phyloP scores from a whole-genome alignment of 2,329 filamentous ascomycete species.

The Fusarium torreyae region DNA sequence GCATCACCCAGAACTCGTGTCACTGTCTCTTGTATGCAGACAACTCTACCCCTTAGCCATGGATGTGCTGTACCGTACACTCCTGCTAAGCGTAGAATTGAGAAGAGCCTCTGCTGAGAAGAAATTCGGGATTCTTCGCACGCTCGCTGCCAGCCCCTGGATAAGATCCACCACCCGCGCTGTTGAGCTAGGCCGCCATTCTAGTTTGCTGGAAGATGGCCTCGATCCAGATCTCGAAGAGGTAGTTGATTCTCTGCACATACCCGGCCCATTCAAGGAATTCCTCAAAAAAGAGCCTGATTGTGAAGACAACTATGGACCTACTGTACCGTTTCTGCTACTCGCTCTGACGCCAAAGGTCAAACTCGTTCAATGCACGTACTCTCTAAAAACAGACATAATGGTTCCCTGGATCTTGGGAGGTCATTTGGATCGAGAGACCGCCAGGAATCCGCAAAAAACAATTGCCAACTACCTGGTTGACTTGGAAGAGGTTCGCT shows the following conservation, averaged over 20 bases:
- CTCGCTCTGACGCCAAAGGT: slow-evolving; percentile 7
- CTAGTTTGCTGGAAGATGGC: neutral
- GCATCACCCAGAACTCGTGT: neutral
- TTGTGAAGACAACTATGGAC: neutral
- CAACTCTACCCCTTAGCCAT: neutral
- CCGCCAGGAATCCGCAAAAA: no score
- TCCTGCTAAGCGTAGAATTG: neutral
- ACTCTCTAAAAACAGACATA: neutral
- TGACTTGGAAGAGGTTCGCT: neutral
- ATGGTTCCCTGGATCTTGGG: slow-evolving; percentile 4
- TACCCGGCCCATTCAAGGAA: neutral
- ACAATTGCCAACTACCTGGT: neutral
- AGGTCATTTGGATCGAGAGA: neutral
- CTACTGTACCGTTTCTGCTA: neutral
- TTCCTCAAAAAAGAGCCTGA: neutral
- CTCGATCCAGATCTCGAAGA: neutral
- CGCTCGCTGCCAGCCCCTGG: neutral
- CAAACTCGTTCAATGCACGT: neutral
- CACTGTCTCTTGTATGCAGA: neutral
- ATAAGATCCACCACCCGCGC: neutral
- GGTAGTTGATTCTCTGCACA: neutral
- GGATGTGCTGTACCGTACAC: neutral
- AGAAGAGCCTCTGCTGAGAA: neutral
- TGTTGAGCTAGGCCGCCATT: neutral
- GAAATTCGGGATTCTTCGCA: neutral